These are phyloP conservation scores for Aspergillus brunneoviolaceus DNA, from an alignment of 2,329 filamentous ascomycete species.

Conservation along the genomic window DNA sequence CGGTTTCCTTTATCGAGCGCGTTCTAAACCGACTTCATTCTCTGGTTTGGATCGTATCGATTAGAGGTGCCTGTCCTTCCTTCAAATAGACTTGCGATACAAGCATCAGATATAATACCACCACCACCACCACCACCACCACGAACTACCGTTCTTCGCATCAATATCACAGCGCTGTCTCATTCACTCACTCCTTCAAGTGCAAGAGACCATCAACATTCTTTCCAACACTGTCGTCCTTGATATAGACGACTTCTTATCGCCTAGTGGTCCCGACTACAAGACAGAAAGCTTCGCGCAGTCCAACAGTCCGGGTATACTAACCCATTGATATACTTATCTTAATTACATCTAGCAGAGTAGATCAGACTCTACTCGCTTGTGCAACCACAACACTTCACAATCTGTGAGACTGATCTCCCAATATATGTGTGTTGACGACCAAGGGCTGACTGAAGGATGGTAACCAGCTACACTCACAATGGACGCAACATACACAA, in stretches of 20 bases:
- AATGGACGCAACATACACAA: conserved; percentile 66
- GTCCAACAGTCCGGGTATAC: conserved; percentile 4
- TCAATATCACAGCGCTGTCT: not conserved
- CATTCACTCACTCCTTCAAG: conserved; percentile 13
- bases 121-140: not conserved
- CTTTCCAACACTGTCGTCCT: conserved; percentile 1
- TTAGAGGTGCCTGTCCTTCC: conserved; percentile 38
- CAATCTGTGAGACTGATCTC: conserved; percentile 11
- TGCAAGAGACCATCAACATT: conserved; percentile 11
- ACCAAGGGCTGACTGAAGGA: conserved; percentile 5
- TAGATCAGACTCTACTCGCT: conserved; percentile 9
- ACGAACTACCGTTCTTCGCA: conserved; percentile 1
- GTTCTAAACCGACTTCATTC: conserved; percentile 15
- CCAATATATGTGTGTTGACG: not conserved
- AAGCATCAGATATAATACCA: conserved; percentile 27
- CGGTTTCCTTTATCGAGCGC: conserved; percentile 28
- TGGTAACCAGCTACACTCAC: conserved; percentile 10
- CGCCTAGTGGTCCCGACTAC: not conserved
- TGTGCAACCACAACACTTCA: conserved; percentile 6
- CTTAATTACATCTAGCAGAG: conserved; percentile 17
- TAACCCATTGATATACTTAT: conserved; percentile 14
- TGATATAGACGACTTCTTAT: not conserved
- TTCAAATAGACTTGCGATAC: conserved; percentile 19
- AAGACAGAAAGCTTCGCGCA: not conserved
- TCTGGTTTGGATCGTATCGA: conserved; percentile 25